These are phyloP conservation scores for Cicer pinnatifidum DNA, from an alignment of 306 rosid genomes.

Conservation along the genomic window DNA sequence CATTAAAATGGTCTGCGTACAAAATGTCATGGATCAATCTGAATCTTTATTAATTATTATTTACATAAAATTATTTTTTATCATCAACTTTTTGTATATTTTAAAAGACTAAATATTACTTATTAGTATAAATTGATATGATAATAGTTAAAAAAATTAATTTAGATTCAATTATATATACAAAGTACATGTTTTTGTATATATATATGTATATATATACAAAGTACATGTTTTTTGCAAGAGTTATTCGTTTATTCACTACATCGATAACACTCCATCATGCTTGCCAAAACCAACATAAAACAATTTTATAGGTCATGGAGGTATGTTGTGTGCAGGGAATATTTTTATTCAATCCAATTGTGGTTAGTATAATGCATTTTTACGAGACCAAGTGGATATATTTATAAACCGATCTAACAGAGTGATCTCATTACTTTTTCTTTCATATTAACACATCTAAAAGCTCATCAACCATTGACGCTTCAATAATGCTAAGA, in stretches of 20 bases:
- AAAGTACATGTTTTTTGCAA: too few relatives aligned
- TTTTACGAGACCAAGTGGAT: slow-evolving; percentile 23
- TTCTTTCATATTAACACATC: background rate
- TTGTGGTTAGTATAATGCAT: slow-evolving; percentile 14
- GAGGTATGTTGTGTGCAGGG: slow-evolving; percentile 21
- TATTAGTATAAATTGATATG: too few relatives aligned
- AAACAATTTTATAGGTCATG: slow-evolving; percentile 6
- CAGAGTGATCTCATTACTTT: background rate
- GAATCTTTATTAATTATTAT: too few relatives aligned
- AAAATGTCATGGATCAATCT: too few relatives aligned
- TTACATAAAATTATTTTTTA: too few relatives aligned
- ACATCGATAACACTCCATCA: slow-evolving; percentile 29
- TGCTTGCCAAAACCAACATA: background rate
- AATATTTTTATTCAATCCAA: slow-evolving; percentile 17
- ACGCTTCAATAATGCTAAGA: background rate
- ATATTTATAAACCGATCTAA: slow-evolving; percentile 6
- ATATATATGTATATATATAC: too few relatives aligned
- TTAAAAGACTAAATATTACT: too few relatives aligned
- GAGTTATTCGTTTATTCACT: slow-evolving; percentile 24
- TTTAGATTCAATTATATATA: too few relatives aligned
- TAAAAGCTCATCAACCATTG: background rate
- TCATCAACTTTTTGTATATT: too few relatives aligned
- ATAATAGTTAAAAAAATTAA: too few relatives aligned
- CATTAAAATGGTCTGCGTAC: too few relatives aligned
- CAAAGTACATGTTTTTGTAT: too few relatives aligned